phyloP scores from a whole-genome alignment of 169 alveolate genomes.

The Eimeria necatrix region DNA sequence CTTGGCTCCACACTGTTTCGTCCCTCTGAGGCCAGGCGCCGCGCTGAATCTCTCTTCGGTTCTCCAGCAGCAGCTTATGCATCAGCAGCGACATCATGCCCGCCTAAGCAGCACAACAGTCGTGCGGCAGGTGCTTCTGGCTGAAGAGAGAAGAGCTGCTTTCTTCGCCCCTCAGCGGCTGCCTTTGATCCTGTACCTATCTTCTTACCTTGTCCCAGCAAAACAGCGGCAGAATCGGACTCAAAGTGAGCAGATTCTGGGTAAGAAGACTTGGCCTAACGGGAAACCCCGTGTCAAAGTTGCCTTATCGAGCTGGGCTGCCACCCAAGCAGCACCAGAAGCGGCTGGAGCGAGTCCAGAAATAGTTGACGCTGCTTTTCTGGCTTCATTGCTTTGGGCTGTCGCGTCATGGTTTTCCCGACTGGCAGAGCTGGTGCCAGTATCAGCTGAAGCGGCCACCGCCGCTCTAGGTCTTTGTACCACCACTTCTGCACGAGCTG shows the following conservation, averaged over 20 bases:
- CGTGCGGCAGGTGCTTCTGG: conserved; percentile 43
- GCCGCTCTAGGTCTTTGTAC: conserved; percentile 32
- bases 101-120: conserved; percentile 19
- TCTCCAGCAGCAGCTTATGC: conserved; percentile 26
- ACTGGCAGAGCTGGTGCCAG: conserved; percentile 56
- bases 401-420: conserved; percentile 37
- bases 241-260: background rate
- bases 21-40: background rate
- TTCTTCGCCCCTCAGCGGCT: conserved; percentile 56
- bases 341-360: background rate
- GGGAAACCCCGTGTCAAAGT: background rate
- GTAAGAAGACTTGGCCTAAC: background rate
- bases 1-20: background rate
- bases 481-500: conserved; percentile 33
- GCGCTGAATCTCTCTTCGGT: background rate
- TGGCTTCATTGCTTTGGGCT: conserved; percentile 12
- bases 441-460: conserved; percentile 27
- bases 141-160: conserved; percentile 33
- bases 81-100: conserved; percentile 7
- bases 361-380: background rate
- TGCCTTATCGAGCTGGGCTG: background rate
- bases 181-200: conserved; percentile 16
- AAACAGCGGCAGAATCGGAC: conserved; percentile 6
- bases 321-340: background rate
- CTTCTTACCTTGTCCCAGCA: background rate